Evolutionary conservation across 2,329 filamentous ascomycete genomes (phyloP), one percentile per base, ranked within the genome.

Genomic region (Colletotrichum sp.): DNA sequence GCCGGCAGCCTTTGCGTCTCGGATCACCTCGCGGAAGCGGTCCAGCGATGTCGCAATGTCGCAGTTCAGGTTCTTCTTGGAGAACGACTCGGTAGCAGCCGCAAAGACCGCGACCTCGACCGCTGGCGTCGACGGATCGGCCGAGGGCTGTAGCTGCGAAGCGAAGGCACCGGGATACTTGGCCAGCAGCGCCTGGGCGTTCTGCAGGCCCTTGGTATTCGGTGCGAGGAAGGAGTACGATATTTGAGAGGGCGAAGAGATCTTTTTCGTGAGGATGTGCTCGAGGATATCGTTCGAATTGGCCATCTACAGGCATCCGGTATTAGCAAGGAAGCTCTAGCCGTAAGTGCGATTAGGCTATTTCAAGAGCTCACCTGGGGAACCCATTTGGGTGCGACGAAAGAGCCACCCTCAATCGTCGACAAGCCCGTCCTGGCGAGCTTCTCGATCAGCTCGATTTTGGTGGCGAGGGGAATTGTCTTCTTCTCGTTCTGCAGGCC

Each of bases 401-500:
- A 95, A 2, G 94, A 95, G 1, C 95, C 95, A 21, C 94, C 93
- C 84, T 98, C 95, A 77, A 98, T 96, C 5, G 92, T 92, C 8
- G 87, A 86, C 57, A 97, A 83, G 0, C 95, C 95, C 1, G 94
- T 94, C 78, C 87, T 86, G 39, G 92, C 91, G 77, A 98, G 86
- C 76, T 91, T 88, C 79, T 93, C 89, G 52, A 98, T 94, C 69
- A 98, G 85, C 79, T 96, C 92, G 71, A 96, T 90, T 84, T 98
- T 98, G 4, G 93, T 95, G 8, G 89, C 88, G 13, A 95, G 87
- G 0, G 94, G 88, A 78, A 98, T 93, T 32, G 88, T 88, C 78
- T 88, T 91, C 85, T 94, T 94, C 87, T 97, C 94, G 82, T 97
- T 98, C 83, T 98, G 95, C 69, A 98, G 86, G n/a, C 95, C 95